These are phyloP conservation scores for Rhizopogon vulgaris DNA, from an alignment of 768 basidiomycete species.

Conservation along the genomic window DNA sequence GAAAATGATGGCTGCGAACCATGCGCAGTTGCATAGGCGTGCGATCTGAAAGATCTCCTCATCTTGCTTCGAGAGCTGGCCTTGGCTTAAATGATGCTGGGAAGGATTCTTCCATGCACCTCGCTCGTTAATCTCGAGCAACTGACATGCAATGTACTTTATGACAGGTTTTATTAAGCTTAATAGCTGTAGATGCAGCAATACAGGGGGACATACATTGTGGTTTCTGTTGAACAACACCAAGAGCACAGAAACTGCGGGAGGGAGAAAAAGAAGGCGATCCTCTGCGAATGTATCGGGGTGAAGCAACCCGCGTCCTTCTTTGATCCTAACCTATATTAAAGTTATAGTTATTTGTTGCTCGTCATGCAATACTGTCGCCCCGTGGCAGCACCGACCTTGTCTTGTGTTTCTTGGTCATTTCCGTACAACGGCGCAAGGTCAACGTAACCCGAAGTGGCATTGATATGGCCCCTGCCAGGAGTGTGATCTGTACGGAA, in stretches of 20 bases:
- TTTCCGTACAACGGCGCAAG: conserved; percentile 80
- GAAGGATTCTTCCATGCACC: conserved; percentile 54
- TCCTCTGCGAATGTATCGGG: conserved; percentile 80
- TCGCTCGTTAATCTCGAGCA: conserved; percentile 79
- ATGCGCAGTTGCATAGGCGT: conserved; percentile 70
- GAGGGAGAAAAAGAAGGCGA: conserved; percentile 72
- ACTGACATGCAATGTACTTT: conserved; percentile 73
- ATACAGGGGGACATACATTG: too few species aligned
- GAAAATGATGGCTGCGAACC: conserved; percentile 76
- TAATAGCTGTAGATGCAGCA: not conserved
- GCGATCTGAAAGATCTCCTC: conserved; percentile 84
- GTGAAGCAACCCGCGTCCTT: conserved; percentile 63
- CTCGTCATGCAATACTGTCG: not conserved
- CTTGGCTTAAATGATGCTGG: conserved; percentile 27
- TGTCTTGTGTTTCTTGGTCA: conserved; percentile 52
- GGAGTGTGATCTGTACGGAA: conserved; percentile 76
- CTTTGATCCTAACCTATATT: conserved; percentile 35
- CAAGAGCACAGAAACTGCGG: conserved; percentile 62
- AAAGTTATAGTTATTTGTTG: not conserved
- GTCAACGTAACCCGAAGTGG: conserved; percentile 85
- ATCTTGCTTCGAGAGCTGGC: conserved; percentile 46
- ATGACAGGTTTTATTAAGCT: not conserved
- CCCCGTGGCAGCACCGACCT: conserved; percentile 31
- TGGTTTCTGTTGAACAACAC: conserved; percentile 82
- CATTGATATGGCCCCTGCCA: conserved; percentile 51